Evolutionary conservation across 1,139 yeast species (phyloP), one percentile per base, ranked within the genome.

Genomic region (Hemisphaericaspora subhashii): DNA sequence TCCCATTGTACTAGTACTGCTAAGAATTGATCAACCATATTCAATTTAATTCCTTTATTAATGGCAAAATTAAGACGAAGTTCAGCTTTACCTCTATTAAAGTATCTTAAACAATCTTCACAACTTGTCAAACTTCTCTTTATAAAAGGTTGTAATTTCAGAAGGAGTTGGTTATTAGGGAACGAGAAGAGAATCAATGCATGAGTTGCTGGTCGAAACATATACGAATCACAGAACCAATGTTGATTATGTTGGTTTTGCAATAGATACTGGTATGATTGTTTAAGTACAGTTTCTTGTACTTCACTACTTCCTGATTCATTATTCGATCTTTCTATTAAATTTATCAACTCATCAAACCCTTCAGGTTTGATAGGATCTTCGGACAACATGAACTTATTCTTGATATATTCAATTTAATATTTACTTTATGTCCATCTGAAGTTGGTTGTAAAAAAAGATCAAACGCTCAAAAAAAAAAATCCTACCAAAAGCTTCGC

Each of bases 161-260:
- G 54, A 11, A 74, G 58, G 20, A 74, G 67, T 10, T 66, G 65
- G 36, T 68, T 69, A 29, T 69, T 72, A 20, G 74, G 74, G 49
- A 81, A 79, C 8, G 86, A 79, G 53, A 81, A 81, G 40, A 82
- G 63, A 14, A 83, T 75, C 40, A 83, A 56, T 6, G 74, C 60
- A 53, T 81, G 82, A 17, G 73, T 64, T 9, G 82, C 65, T 17
- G 79, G 66, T 5, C 77, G 74, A 36, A 60, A 65, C 51, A 76
- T 62, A 27, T 58, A 55, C 10, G 64, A 62, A 53, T 80, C 77
- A 58, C 89, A 83, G 54, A 79, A 82, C 56, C 81, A 61, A 48
- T 83, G 88, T 9, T 41, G 49, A 17, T 51, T 51, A 3, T 46
- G 38, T 34, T 50, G 44, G 31, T 56, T 44, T 11, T 49, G 47